Evolutionary conservation across 2,329 filamentous ascomycete genomes (phyloP).

Genomic region (Cladosporium cucumerinum): DNA sequence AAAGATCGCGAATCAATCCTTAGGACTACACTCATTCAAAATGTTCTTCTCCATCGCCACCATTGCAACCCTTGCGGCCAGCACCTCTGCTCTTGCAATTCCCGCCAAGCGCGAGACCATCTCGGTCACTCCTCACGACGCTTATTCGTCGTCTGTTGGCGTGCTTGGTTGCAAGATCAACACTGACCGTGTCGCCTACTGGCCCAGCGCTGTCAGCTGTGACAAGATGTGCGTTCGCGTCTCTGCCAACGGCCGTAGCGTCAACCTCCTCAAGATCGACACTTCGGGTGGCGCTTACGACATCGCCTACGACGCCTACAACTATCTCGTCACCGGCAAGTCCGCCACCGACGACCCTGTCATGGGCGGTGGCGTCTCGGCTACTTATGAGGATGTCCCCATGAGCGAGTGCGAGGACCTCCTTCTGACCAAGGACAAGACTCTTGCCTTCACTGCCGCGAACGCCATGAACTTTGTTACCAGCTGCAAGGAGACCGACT

Average conservation of each 20-base stretch:
- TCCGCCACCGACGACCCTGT: slow-evolving; percentile 47
- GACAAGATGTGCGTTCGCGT: slow-evolving; percentile 57
- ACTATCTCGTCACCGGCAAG: slow-evolving; percentile 53
- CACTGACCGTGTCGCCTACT: slow-evolving; percentile 61
- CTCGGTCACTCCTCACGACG: slow-evolving; percentile 53
- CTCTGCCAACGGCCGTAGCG: slow-evolving; percentile 45
- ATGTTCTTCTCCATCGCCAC: slow-evolving; percentile 21
- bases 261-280: slow-evolving; percentile 60
- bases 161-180: slow-evolving; percentile 60
- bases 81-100: slow-evolving; percentile 18
- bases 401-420: slow-evolving; percentile 50
- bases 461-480: slow-evolving; percentile 57
- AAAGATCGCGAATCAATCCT: slow-evolving; percentile 6
- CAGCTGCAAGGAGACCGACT: slow-evolving; percentile 45
- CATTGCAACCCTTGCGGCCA: slow-evolving; percentile 22
- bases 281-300: slow-evolving; percentile 56
- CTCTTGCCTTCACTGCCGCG: slow-evolving; percentile 54
- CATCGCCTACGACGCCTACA: slow-evolving; percentile 61
- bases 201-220: slow-evolving; percentile 54
- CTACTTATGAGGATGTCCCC: slow-evolving; percentile 51
- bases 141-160: slow-evolving; percentile 56
- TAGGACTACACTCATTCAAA: slow-evolving; percentile 7
- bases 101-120: slow-evolving; percentile 18
- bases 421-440: slow-evolving; percentile 43
- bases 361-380: slow-evolving; percentile 50